A percentile compares a stretch with the other conserved stretches of the same genome.
Conservation (phyloP, 306 rosid species). For the Amphicarpaea edgeworthii region DNA sequence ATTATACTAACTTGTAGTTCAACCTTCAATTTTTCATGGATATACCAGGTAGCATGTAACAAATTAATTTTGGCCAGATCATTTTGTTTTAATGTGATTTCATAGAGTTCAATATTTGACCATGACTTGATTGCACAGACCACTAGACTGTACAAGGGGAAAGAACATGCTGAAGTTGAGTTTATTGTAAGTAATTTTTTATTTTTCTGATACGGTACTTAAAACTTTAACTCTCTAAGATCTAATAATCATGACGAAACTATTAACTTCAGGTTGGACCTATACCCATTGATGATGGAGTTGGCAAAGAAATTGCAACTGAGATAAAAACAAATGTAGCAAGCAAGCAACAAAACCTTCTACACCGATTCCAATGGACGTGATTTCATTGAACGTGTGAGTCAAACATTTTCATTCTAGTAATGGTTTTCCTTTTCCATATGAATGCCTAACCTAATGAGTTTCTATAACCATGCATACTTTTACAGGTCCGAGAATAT, state of each 20-base stretch:
- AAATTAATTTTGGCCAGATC: not conserved
- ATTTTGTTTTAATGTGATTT: not conserved
- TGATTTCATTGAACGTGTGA: conserved; percentile 89
- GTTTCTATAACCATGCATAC: not conserved
- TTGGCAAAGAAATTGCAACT: conserved; percentile 84
- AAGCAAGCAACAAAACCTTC: conserved; percentile 75
- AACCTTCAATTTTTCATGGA: too few relatives aligned
- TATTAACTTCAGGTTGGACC: conserved; percentile 83
- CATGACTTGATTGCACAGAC: conserved; percentile 57
- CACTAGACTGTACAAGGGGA: conserved; percentile 83
- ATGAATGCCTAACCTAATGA: conserved; percentile 8
- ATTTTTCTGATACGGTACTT: not conserved
- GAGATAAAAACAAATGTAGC: conserved; percentile 67
- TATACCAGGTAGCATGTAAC: conserved; percentile 56
- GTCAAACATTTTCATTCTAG: conserved; percentile 32
- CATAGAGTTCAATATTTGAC: conserved; percentile 28
- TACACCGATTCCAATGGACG: conserved; percentile 95
- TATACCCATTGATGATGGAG: conserved; percentile 78
- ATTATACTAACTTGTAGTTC: too few relatives aligned
- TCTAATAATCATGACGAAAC: conserved; percentile 27
- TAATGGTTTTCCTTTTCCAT: conserved; percentile 5
- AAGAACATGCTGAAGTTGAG: conserved; percentile 95
- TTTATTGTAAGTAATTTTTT: conserved; percentile 71
- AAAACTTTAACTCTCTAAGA: conserved; percentile 5
- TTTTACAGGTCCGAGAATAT: conserved; percentile 69